Conservation (phyloP, 1,284 basidiomycete genomes). For the Melampsora abietis-canadensis region DNA sequence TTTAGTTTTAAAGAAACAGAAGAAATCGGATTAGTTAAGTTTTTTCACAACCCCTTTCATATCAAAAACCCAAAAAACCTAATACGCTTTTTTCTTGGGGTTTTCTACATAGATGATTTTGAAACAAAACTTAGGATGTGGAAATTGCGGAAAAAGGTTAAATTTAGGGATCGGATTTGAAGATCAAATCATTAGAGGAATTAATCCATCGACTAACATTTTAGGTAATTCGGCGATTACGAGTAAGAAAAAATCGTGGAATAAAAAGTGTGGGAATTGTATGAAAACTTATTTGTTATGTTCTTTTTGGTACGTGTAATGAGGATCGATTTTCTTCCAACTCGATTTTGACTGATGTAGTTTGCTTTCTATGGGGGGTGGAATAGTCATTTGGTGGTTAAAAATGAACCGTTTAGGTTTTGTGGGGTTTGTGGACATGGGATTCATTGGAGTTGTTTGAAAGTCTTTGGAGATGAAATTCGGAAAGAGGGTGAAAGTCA, state of each 20-base stretch:
- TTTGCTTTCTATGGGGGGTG: background rate
- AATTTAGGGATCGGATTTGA: slow-evolving; percentile 9
- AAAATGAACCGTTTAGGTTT: slow-evolving; percentile 22
- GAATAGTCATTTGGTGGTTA: slow-evolving; percentile 23
- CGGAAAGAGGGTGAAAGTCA: no score
- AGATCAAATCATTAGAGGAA: slow-evolving; percentile 4
- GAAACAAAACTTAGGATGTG: slow-evolving; percentile 21
- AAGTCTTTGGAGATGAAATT: background rate
- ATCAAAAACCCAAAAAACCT: background rate
- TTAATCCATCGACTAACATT: background rate
- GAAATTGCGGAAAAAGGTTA: slow-evolving; percentile 23
- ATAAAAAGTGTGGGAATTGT: slow-evolving; percentile 23
- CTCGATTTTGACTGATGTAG: no score
- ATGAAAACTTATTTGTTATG: slow-evolving; percentile 15
- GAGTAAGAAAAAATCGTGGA: slow-evolving; percentile 1
- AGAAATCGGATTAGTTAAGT: background rate
- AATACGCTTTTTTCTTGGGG: no score
- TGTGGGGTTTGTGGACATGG: slow-evolving; percentile 36
- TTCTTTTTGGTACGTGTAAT: slow-evolving; percentile 28
- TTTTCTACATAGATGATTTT: slow-evolving; percentile 12
- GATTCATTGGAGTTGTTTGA: slow-evolving; percentile 17
- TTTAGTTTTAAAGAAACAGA: background rate
- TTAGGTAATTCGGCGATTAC: slow-evolving; percentile 14
- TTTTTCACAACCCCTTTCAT: background rate
- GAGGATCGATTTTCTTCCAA: background rate